Evolutionary conservation across 169 alveolate genomes (phyloP), one percentile per base, ranked within the genome.

Genomic region (Amoebophrya sp.): DNA sequence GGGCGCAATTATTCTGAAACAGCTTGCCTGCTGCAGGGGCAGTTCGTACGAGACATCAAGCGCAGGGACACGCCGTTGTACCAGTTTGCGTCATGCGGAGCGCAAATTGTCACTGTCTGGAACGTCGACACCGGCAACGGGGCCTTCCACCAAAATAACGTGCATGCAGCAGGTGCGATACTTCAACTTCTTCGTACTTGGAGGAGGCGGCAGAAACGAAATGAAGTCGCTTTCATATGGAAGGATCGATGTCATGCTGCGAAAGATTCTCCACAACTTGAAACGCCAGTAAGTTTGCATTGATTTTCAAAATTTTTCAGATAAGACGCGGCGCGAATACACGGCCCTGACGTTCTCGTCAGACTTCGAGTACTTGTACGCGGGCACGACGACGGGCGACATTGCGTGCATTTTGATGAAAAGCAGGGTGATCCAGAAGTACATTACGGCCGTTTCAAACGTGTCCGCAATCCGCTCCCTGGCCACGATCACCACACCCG

Each of bases 341-440:
- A 66, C 83, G 29, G 83, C 83, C 1, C 95, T 91, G 93, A 96
- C 32, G 93, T 93, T 92, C 95, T 95, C 91, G 93, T 93, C 39
- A 96, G 95, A 93, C 77, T 89, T 40, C 41, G 96, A 95, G 89
- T 96, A 93, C 91, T 93, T 96, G 53, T 95, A 92, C 90, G 97
- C 97, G n/a, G 98, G 98, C 38, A 95, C 98, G 10, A 89, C 96
- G 33, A 94, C 97, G 83, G 97, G 98, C 40, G 98, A 96, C 91
- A 95, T 96, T 53, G 95, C 95, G 33, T 94, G 94, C n/a, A 95
- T 96, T 93, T 89, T 93, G 55, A 94, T 96, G 92, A 96, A 95
- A 89, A 95, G 95, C 88, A 90, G 95, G 33, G 98, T 96, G 10
- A 91, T 94, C 29, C 83, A 66, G 83, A 2, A 25, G 2, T 66